Evolutionary conservation across 164 flowering plant species (phyloP), one percentile per base, ranked within the genome.

Genomic region (Magnolia kwangsiensis): DNA sequence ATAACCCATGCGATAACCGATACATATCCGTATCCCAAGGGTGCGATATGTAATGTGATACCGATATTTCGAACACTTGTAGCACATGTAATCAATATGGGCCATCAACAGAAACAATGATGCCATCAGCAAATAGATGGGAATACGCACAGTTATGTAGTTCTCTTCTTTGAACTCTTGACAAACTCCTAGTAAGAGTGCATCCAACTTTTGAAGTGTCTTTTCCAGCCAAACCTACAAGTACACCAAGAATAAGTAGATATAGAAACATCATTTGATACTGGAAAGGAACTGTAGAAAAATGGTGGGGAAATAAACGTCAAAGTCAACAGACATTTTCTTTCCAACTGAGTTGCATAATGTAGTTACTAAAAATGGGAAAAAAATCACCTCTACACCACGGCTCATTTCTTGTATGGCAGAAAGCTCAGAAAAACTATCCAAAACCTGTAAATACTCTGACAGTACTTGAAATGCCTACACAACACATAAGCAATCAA

Each of bases 381-480:
- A 18, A 49, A 20, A 64, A 65, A 24, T 84, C 77, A 92, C 99
- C 98, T 94, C 98, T 75, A 93, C 93, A 67, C 94, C 92, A 78
- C 86, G 92, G 83, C 93, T 89, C 98, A 96, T 92, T 84, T 93
- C 98, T 86, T 96, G 98, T 80, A 89, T 81, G 45, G 90, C 97
- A 24, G 96, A 88, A 68, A 96, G 89, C 82, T 89, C 91, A 51
- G 98, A 91, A 61, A 86, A 83, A 79, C 91, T 90, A 80, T 94
- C 99, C 76, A 96, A 77, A 74, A 93, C 83, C 87, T 94, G 99
- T 83, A 96, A 84, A 89, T 96, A 94, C 88, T 94, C 99, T 20
- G 99, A 89, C 13, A 96, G 85, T 55, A 94, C 95, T 86, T 92
- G 98, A 80, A 96, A 96, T 78, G 98, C 99, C 99, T 96, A 88